Conservation (phyloP, 345 rosid genomes). For the Euphorbia tirucalli region DNA sequence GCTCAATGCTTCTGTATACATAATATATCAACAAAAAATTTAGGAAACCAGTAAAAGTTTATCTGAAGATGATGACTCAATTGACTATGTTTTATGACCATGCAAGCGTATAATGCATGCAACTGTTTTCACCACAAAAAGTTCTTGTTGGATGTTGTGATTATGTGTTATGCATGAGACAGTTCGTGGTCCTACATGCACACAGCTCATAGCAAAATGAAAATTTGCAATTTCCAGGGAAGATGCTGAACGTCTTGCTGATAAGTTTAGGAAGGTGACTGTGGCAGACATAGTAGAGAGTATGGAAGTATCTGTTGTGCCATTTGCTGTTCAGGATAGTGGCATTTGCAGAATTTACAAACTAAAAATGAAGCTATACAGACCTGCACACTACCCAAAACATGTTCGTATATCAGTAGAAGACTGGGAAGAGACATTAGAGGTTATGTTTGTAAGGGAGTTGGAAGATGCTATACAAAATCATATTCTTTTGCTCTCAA, state of each 20-base stretch:
- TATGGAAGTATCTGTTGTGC: conserved; percentile 61
- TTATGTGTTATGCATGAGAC: neutral
- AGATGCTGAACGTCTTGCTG: conserved; percentile 61
- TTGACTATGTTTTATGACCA: neutral
- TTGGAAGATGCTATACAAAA: conserved; percentile 88
- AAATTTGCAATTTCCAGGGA: conserved; percentile 48
- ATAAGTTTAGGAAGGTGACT: conserved; percentile 71
- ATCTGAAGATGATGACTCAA: neutral
- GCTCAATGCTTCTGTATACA: neutral
- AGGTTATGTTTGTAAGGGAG: conserved; percentile 55
- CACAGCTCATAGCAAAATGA: neutral
- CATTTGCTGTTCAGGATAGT: conserved; percentile 40
- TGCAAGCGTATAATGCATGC: neutral
- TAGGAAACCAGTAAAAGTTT: neutral
- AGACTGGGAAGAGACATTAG: conserved; percentile 66
- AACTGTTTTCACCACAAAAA: neutral
- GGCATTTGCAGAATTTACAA: conserved; percentile 59
- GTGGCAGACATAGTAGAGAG: conserved; percentile 74
- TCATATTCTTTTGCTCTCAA: conserved; percentile 59
- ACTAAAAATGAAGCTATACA: conserved; percentile 72
- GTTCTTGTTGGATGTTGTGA: neutral
- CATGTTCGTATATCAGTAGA: conserved; percentile 41
- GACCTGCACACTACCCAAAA: conserved; percentile 56
- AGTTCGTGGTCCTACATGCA: neutral
- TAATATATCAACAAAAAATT: neutral